Conservation (phyloP, 2,329 filamentous ascomycete species). For the Fusarium redolens region DNA sequence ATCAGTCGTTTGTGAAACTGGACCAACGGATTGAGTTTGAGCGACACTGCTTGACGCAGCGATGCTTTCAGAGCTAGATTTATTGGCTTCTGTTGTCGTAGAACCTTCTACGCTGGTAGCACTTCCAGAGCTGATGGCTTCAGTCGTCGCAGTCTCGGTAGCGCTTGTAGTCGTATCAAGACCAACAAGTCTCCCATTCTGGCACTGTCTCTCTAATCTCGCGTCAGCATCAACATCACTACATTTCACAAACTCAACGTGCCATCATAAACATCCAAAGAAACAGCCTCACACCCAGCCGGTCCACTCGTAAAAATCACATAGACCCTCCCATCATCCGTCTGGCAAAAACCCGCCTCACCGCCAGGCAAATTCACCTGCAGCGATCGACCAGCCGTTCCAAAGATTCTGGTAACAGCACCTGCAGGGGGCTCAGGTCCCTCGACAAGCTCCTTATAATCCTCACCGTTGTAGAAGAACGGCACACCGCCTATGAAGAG, state of each 20-base stretch:
- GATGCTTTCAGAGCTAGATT: fast-evolving
- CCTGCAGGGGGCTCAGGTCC: fast-evolving
- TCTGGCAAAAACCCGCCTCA: background rate
- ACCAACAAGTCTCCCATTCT: background rate
- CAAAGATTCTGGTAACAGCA: background rate
- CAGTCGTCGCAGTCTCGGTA: background rate
- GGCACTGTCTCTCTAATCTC: background rate
- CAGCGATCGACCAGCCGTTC: background rate
- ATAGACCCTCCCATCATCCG: background rate
- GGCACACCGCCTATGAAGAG: background rate
- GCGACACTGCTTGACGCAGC: background rate
- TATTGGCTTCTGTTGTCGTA: background rate
- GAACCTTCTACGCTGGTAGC: background rate
- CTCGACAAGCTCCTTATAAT: background rate
- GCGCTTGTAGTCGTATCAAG: background rate
- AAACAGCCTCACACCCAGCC: background rate
- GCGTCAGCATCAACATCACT: background rate
- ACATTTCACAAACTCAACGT: background rate
- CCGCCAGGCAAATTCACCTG: background rate
- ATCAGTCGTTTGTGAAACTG: background rate
- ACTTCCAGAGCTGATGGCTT: fast-evolving
- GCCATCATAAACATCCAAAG: background rate
- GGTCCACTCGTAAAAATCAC: background rate
- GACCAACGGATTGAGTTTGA: background rate
- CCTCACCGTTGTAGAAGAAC: background rate